Evolutionary conservation across 208 protist species (phyloP).

Genomic region (Tritrichomonas musculus): DNA sequence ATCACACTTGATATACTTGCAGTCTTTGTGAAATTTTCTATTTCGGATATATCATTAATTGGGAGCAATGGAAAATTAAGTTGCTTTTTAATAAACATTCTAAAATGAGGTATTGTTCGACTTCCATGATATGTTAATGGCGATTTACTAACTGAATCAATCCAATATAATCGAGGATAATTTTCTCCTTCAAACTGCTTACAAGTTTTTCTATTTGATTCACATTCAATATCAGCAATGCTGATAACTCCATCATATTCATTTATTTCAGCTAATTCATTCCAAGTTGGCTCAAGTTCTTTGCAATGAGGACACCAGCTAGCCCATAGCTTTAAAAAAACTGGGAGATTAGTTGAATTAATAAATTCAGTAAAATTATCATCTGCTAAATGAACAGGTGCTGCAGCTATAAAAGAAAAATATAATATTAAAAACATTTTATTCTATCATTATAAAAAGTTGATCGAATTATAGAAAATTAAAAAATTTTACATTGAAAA

Average conservation of each 20-base stretch:
- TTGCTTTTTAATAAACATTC: background rate
- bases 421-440: too few species aligned
- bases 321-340: conserved; percentile 13
- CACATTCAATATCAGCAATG: conserved; percentile 23
- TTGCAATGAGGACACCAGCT: conserved; percentile 21
- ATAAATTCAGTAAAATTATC: background rate
- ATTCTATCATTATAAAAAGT: too few species aligned
- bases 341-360: background rate
- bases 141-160: background rate
- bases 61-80: background rate
- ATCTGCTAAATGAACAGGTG: background rate
- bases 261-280: background rate
- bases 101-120: background rate
- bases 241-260: background rate
- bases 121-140: background rate
- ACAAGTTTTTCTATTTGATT: background rate
- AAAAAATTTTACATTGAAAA: too few species aligned
- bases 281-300: background rate
- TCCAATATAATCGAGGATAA: conserved; percentile 13
- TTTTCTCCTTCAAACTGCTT: background rate
- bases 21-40: background rate
- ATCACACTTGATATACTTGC: background rate
- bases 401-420: too few species aligned
- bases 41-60: background rate
- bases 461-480: too few species aligned